Evolutionary conservation across 768 basidiomycete species (phyloP).

Genomic region (Tricholoma sp.): DNA sequence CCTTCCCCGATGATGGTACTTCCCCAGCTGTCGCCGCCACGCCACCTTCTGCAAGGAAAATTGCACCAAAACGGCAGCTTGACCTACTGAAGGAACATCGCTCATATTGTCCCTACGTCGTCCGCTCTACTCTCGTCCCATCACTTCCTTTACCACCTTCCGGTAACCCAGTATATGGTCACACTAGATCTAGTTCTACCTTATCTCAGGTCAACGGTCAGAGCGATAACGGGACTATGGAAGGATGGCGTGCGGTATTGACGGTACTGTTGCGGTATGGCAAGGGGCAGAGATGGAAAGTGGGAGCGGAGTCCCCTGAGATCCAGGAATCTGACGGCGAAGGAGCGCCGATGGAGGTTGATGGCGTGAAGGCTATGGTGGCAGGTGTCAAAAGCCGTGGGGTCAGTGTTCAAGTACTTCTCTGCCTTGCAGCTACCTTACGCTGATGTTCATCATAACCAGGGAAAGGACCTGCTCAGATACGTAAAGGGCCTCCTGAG

Average conservation of each 20-base stretch:
- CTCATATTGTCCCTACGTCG: constrained; percentile 82
- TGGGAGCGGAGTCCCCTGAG: constrained; percentile 10
- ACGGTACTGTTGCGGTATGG: constrained; percentile 64
- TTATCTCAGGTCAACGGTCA: constrained; percentile 25
- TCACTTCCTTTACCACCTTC: constrained; percentile 38
- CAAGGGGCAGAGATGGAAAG: constrained; percentile 48
- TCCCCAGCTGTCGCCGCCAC: background rate
- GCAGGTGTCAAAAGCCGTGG: constrained; percentile 70
- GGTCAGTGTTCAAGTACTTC: constrained; percentile 36
- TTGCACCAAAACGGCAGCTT: constrained; percentile 44
- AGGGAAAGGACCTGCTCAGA: constrained; percentile 68
- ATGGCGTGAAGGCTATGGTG: constrained; percentile 70
- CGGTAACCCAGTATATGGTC: constrained; percentile 10
- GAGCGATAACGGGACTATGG: constrained; percentile 32
- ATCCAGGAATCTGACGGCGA: constrained; percentile 5
- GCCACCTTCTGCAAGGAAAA: constrained; percentile 22
- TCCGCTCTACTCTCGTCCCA: constrained; percentile 61
- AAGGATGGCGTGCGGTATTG: constrained; percentile 82
- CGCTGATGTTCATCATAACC: constrained; percentile 8
- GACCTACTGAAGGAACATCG: constrained; percentile 80
- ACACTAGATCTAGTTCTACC: constrained; percentile 22
- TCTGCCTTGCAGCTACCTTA: background rate
- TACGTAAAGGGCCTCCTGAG: constrained; percentile 69
- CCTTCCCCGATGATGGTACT: constrained; percentile 3
- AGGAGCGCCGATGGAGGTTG: constrained; percentile 32